Evolutionary conservation across 768 basidiomycete species (phyloP), one percentile per base, ranked within the genome.

Genomic region (Mycena kentingensis): DNA sequence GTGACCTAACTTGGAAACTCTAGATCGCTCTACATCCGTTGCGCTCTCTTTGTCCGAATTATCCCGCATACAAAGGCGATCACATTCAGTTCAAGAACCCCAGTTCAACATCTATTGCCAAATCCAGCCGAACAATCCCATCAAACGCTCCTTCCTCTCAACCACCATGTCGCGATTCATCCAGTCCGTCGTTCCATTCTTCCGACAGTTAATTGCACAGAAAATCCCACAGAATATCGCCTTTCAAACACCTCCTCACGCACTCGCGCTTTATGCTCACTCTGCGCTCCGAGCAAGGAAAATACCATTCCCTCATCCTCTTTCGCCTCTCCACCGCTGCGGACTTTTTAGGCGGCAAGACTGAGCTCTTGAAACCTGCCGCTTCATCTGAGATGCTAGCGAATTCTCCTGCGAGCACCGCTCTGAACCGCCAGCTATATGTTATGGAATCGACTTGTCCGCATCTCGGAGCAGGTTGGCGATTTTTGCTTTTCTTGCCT

Each of bases 361-460:
- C 11, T 34, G 32, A 10, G n/a, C n/a, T n/a, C 10, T 34, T n/a
- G 24, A 47, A 51, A 25, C 21, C 25, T 21, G 7, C 7, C 13
- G 4, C 50, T 21, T 29, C 55, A 13, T 32, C 29, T 2, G 41
- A 29, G 28, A 39, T 32, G 44, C 49, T 57, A 2, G 54, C 49
- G 26, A 62, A 54, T 31, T 27, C 16, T n/a, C n/a, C n/a, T n/a
- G n/a, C n/a, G 15, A 10, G 43, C 37, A 42, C 49, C 11, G 44
- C 31, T 39, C 43, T 16, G 28, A 52, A 59, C 38, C 54, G 59
- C 25, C 78, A 88, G 58, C 72, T 90, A 12, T 91, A 90, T 63
- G 82, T 81, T 7, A 91, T 92, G 88, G 88, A 91, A 67, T 81
- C 86, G 4, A 80, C 77, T 10, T 91, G 89, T 65, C 89, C 89